These are phyloP conservation scores for Isatis tinctoria DNA, from an alignment of 345 rosid genomes.

Conservation along the genomic window DNA sequence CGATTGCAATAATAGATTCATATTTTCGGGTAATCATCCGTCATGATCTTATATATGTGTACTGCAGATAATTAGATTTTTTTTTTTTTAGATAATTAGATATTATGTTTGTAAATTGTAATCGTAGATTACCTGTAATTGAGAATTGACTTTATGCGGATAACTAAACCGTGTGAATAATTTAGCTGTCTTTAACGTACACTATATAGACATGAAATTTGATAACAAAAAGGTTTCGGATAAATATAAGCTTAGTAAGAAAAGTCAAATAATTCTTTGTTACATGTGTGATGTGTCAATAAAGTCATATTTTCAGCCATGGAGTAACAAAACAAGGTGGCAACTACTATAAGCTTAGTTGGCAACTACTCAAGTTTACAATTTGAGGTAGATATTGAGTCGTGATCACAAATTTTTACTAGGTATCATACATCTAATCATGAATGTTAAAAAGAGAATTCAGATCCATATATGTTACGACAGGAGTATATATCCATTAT, in stretches of 20 bases:
- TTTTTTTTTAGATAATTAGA: neutral
- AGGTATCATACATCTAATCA: neutral
- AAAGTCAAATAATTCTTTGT: conserved; percentile 1
- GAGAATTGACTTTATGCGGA: neutral
- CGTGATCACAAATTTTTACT: neutral
- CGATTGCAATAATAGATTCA: neutral
- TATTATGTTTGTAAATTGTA: neutral
- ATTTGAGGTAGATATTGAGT: neutral
- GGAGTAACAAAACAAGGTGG: neutral
- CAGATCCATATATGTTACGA: neutral
- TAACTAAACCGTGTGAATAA: neutral
- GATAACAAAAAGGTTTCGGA: neutral
- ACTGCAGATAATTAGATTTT: neutral
- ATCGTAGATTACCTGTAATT: neutral
- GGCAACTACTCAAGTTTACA: neutral
- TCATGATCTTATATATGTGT: neutral
- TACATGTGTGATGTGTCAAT: conserved; percentile 21
- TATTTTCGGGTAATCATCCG: neutral
- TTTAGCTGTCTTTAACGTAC: conserved; percentile 7
- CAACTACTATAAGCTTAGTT: neutral
- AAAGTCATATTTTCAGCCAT: conserved; percentile 5
- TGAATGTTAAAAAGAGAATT: neutral
- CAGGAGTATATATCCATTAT: neutral
- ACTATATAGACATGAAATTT: conserved; percentile 1
- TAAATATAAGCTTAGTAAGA: neutral